Evolutionary conservation across 176 grass and related monocot genomes (phyloP).

Genomic region (Aechmea fasciata): DNA sequence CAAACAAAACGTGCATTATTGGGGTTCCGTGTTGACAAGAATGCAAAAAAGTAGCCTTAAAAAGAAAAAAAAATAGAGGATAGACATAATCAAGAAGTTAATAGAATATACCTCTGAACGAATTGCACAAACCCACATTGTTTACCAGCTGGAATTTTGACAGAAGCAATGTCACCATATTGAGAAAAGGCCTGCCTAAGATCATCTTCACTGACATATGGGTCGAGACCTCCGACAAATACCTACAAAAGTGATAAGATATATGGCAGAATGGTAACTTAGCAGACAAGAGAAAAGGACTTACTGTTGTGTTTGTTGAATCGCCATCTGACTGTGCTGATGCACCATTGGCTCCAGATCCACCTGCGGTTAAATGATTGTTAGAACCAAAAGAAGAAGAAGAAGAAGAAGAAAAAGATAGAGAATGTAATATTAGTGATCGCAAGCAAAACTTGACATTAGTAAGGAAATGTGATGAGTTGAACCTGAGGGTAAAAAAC

Average conservation of each 20-base stretch:
- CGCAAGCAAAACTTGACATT: neutral
- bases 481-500: no score
- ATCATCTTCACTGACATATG: slow-evolving; percentile 36
- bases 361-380: slow-evolving; percentile 35
- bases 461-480: no score
- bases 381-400: neutral
- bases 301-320: slow-evolving; percentile 4
- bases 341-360: slow-evolving; percentile 54
- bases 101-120: neutral
- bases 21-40: neutral
- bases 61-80: neutral
- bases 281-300: neutral
- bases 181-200: slow-evolving; percentile 34
- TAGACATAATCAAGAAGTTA: neutral
- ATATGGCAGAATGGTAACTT: neutral
- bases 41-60: neutral
- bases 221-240: slow-evolving; percentile 40
- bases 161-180: slow-evolving; percentile 45
- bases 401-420: neutral
- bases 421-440: neutral
- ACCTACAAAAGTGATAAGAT: slow-evolving; percentile 26
- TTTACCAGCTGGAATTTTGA: slow-evolving; percentile 33
- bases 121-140: slow-evolving; percentile 40
- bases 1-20: neutral
- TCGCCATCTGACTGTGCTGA: slow-evolving; percentile 28